A percentile compares a stretch with the other conserved stretches of the same genome.
Evolutionary conservation across 2,329 filamentous ascomycete genomes (phyloP).

Genomic region (Rhytidhysteron rufulum): DNA sequence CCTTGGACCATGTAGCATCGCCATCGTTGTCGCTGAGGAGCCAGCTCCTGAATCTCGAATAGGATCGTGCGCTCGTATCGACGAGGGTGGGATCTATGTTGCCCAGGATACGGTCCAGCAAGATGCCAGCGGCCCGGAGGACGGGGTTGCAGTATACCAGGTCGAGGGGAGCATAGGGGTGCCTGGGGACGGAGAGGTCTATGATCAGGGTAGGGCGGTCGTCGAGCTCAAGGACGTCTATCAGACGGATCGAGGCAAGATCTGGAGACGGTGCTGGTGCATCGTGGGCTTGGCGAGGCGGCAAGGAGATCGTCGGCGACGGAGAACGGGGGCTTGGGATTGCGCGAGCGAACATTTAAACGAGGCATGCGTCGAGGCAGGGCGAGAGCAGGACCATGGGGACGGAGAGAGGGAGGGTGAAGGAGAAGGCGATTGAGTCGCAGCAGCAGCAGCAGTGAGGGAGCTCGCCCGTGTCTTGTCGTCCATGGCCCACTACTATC

Average conservation of each 20-base stretch:
- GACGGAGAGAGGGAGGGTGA: no score
- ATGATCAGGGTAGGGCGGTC: conserved; percentile 10
- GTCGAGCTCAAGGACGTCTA: conserved; percentile 7
- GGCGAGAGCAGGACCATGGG: no score
- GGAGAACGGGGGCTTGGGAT: not conserved
- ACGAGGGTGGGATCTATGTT: conserved; percentile 12
- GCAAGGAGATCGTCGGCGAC: not conserved
- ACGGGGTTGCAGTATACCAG: conserved; percentile 14
- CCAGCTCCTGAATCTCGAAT: conserved; percentile 26
- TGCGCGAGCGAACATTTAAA: no score
- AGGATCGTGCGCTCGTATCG: conserved; percentile 10
- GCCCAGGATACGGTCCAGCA: conserved; percentile 18
- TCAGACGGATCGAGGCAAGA: not conserved
- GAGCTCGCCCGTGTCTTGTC: no score
- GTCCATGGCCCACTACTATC: no score
- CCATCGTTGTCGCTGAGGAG: conserved; percentile 12
- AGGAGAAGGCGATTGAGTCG: no score
- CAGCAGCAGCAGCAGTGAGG: no score
- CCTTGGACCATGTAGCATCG: conserved; percentile 8
- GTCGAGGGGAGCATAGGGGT: conserved; percentile 1
- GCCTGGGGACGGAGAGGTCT: conserved; percentile 3
- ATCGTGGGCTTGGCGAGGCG: not conserved
- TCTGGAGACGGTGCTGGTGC: no score
- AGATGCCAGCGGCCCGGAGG: conserved; percentile 6
- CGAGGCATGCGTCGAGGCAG: no score